Conservation (phyloP, 2,329 filamentous ascomycete genomes). For the Fusarium torulosum region DNA sequence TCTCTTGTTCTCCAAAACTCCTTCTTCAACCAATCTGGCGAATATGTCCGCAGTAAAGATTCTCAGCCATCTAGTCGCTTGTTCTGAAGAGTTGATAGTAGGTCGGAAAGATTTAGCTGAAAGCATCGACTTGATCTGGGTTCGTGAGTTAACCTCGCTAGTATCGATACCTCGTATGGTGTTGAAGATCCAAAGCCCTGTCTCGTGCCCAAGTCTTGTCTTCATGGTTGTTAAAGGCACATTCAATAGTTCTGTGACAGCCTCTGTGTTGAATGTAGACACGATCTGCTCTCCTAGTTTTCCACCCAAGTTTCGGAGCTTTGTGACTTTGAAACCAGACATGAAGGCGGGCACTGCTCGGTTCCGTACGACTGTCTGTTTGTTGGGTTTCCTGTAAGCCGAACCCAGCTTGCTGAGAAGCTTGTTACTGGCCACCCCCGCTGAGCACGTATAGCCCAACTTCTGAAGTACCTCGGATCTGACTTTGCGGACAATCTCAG, state of each 20-base stretch:
- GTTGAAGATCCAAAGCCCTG: constrained; percentile 85
- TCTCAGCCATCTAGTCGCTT: constrained; percentile 85
- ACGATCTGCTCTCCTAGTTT: constrained; percentile 92
- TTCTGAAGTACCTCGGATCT: constrained; percentile 75
- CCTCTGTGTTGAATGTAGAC: constrained; percentile 83
- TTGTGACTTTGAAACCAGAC: constrained; percentile 88
- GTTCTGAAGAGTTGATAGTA: constrained; percentile 80
- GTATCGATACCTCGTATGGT: constrained; percentile 87
- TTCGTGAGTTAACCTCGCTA: constrained; percentile 90
- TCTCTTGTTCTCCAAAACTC: constrained; percentile 86
- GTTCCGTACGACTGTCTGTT: constrained; percentile 93
- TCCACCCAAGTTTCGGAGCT: constrained; percentile 93
- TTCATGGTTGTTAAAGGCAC: constrained; percentile 82
- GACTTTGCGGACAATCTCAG: constrained; percentile 86
- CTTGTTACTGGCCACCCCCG: constrained; percentile 90
- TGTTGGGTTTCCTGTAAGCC: constrained; percentile 91
- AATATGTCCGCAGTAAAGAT: constrained; percentile 96
- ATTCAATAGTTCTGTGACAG: constrained; percentile 78
- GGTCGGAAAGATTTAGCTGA: constrained; percentile 96
- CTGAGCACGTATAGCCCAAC: constrained; percentile 91
- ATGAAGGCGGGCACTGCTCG: constrained; percentile 85
- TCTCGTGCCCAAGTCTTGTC: constrained; percentile 83
- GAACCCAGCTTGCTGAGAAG: constrained; percentile 95
- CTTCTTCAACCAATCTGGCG: constrained; percentile 89
- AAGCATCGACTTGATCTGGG: constrained; percentile 96